A percentile compares a stretch with the other conserved stretches of the same genome.
These are phyloP conservation scores for Halophytophthora batemanensis DNA, from an alignment of 352 stramenopile genomes.

Conservation along the genomic window DNA sequence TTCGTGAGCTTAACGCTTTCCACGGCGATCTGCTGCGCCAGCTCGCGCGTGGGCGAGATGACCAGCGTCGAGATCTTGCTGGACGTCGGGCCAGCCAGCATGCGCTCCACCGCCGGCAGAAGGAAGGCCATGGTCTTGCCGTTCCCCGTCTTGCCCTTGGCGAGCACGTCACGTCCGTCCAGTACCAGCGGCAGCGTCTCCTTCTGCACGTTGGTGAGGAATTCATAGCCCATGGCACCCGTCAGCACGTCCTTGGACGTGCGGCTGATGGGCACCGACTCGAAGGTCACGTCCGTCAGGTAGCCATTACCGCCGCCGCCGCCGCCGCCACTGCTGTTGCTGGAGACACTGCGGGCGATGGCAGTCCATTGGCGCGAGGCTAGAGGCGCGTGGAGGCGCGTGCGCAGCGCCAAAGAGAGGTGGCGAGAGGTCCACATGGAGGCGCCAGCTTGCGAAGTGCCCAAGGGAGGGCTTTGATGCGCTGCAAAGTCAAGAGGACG, in stretches of 20 bases:
- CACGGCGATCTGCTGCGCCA: slow-evolving; percentile 94
- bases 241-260: slow-evolving; percentile 63
- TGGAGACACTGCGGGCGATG: slow-evolving; percentile 12
- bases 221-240: slow-evolving; percentile 79
- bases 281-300: slow-evolving; percentile 47
- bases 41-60: slow-evolving; percentile 94
- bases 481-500: too few species aligned
- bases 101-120: slow-evolving; percentile 69
- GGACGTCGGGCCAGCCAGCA: slow-evolving; percentile 50
- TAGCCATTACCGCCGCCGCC: slow-evolving; percentile 16
- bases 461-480: too few species aligned
- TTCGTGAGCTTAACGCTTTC: slow-evolving; percentile 86
- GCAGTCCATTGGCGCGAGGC: not conserved
- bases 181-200: slow-evolving; percentile 74
- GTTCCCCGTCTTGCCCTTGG: slow-evolving; percentile 87
- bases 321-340: slow-evolving; percentile 5
- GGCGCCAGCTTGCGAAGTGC: too few species aligned
- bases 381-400: slow-evolving; percentile 1
- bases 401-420: slow-evolving; percentile 9
- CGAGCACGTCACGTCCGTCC: slow-evolving; percentile 87
- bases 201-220: slow-evolving; percentile 89
- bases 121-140: slow-evolving; percentile 91
- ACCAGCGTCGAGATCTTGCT: slow-evolving; percentile 92
- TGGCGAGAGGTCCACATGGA: slow-evolving; percentile 26
- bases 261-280: slow-evolving; percentile 46